Evolutionary conservation across 768 basidiomycete species (phyloP), one percentile per base, ranked within the genome.

Genomic region (Candolleomyces efflorescens): DNA sequence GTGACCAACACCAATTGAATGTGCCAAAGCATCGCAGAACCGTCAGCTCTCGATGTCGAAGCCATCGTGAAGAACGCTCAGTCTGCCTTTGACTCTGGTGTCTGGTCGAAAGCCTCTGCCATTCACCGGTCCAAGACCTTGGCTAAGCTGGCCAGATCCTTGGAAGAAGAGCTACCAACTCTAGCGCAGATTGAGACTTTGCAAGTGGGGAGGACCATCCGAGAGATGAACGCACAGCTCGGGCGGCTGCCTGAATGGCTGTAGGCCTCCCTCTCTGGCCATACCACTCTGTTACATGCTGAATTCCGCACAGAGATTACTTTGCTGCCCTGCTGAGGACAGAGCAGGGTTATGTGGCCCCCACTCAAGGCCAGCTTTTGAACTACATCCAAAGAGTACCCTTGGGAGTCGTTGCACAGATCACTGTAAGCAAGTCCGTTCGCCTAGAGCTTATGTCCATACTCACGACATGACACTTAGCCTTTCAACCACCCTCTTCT

Each of bases 401-500:
- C 0, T 79, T 94, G 0, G 92, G 92, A 11, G 92, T 93, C n/a
- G 90, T 92, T 39, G 92, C 87, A 0, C 91, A 94, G 67, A 89
- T 94, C 23, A 93, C 90, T 13, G 91, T 90, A 57, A 68, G 79
- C 55, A 12, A 2, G 32, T 1, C 48, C n/a, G 15, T 58, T 10
- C 26, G 20, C 43, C 49, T 26, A 48, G 6, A 48, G 52, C 15
- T 13, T 3, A 23, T 22, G 45, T 26, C 45, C 5, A 17, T 20
- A 11, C 24, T 56, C 17, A 52, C 32, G 22, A 27, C 39, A 27
- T 47, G 7, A 15, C 36, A 1, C 27, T 2, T 60, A 92, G 88
- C 90, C 92, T 2, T 94, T 93, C 70, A 94, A 94, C 63, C 92
- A 94, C 62, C 92, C 92, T 0, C 73, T 94, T n/a, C 70, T 94